Conservation (phyloP, 768 basidiomycete genomes). For the Xanthoconium purpureum region DNA sequence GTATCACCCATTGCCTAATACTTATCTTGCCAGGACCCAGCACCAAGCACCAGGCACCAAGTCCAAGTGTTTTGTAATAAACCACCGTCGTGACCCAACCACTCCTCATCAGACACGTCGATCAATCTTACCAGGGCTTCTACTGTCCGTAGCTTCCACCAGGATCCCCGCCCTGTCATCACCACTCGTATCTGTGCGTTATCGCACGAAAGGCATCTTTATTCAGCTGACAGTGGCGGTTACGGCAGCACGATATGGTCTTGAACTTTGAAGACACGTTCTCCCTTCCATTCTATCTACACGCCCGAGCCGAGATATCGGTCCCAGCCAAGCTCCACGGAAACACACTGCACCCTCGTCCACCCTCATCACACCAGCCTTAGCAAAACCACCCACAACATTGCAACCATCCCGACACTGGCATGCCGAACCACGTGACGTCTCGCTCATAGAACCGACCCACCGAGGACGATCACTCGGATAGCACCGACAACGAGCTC, state of each 20-base stretch:
- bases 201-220: slow-evolving; percentile 4
- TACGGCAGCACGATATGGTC: slow-evolving; percentile 10
- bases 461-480: background rate
- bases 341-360: background rate
- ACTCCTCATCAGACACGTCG: background rate
- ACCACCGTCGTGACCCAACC: background rate
- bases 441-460: background rate
- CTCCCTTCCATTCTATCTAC: slow-evolving; percentile 13
- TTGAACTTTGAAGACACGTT: slow-evolving; percentile 1
- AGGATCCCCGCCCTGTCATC: background rate
- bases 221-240: background rate
- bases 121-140: background rate
- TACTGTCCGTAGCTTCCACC: background rate
- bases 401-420: background rate
- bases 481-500: background rate
- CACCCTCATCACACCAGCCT: background rate
- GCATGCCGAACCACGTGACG: background rate
- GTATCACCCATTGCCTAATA: background rate
- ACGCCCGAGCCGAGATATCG: background rate
- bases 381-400: background rate
- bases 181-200: background rate
- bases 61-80: background rate
- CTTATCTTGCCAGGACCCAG: slow-evolving; percentile 10
- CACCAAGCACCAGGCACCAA: background rate
- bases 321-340: background rate